Percentiles rank a stretch among this genome's conserved stretches.
Conservation (phyloP, 306 rosid species). For the Spatholobus suberectus region DNA sequence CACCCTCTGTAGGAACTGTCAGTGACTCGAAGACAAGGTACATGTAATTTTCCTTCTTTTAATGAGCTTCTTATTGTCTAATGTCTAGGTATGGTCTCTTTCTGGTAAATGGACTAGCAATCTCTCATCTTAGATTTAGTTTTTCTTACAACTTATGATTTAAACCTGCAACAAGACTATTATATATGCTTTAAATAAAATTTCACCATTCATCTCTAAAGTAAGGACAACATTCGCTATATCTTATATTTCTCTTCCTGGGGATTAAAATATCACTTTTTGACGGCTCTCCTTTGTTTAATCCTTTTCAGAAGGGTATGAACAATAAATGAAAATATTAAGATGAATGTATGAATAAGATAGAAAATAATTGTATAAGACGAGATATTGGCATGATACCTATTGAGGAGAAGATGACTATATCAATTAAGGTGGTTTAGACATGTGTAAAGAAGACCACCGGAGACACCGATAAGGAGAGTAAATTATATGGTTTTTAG, state of each 20-base stretch:
- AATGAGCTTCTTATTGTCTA: background rate
- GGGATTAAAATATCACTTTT: slow-evolving; percentile 5
- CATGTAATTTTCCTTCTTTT: background rate
- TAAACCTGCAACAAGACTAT: background rate
- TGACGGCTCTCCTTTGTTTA: background rate
- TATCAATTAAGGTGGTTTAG: background rate
- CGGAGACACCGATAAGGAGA: background rate
- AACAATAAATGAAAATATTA: background rate
- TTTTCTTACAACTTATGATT: background rate
- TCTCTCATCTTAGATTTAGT: background rate
- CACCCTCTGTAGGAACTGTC: slow-evolving; percentile 36
- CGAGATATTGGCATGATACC: background rate
- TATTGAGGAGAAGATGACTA: background rate
- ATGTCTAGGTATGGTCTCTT: background rate
- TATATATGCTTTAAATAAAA: background rate
- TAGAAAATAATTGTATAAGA: background rate
- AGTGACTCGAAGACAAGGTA: slow-evolving; percentile 52
- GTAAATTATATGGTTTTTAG: background rate
- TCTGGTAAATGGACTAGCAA: background rate
- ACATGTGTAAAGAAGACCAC: background rate
- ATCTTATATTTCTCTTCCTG: background rate
- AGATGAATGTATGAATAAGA: background rate
- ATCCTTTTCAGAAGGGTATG: background rate
- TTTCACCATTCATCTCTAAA: slow-evolving; percentile 7
- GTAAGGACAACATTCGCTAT: background rate